Evolutionary conservation across 2,329 filamentous ascomycete species (phyloP).

Genomic region (Thielaviopsis punctulata): DNA sequence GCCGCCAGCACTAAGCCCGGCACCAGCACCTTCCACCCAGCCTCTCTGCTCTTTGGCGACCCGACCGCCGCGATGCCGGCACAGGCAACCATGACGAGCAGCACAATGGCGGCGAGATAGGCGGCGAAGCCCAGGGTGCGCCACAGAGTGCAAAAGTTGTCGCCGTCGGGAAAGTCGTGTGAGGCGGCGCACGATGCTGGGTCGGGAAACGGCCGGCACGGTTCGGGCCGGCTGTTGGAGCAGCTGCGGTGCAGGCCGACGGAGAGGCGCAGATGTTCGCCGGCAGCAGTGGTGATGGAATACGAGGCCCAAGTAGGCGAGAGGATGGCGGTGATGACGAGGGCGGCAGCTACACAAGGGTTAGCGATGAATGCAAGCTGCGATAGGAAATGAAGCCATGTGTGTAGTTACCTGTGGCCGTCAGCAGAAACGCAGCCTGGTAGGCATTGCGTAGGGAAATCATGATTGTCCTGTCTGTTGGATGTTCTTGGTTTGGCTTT

Average conservation of each 20-base stretch:
- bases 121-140: constrained; percentile 74
- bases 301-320: constrained; percentile 58
- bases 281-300: constrained; percentile 31
- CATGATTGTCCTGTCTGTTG: neutral
- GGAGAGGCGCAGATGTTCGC: constrained; percentile 34
- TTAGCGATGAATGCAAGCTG: too few relatives aligned
- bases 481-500: neutral
- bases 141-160: constrained; percentile 76
- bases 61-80: constrained; percentile 64
- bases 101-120: constrained; percentile 64
- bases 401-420: neutral
- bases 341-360: constrained; percentile 40
- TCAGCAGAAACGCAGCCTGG: neutral
- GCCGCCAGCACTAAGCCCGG: constrained; percentile 35
- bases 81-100: constrained; percentile 63
- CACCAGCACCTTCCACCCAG: constrained; percentile 63
- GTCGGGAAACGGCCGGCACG: constrained; percentile 42
- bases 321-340: constrained; percentile 53
- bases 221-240: constrained; percentile 38
- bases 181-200: constrained; percentile 41
- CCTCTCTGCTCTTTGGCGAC: constrained; percentile 62
- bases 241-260: constrained; percentile 74
- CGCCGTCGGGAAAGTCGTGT: constrained; percentile 23
- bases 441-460: neutral
- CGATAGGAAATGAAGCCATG: neutral